Conservation (phyloP, 2,329 filamentous ascomycete species). For the Pezicula carpinea region DNA sequence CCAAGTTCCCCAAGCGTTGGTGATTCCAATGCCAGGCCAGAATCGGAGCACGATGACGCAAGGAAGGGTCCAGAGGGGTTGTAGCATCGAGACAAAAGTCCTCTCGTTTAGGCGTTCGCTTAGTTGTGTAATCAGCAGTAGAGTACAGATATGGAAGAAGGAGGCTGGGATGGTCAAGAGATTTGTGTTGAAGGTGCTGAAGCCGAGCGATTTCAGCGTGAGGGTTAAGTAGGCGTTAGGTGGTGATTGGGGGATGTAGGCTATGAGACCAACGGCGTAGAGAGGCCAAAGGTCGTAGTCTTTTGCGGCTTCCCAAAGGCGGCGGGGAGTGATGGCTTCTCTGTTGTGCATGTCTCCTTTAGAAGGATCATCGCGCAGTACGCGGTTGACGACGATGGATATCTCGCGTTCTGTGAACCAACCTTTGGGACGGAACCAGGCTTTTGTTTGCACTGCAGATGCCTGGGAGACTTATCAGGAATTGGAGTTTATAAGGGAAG, state of each 20-base stretch:
- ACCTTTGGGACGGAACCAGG: constrained; percentile 51
- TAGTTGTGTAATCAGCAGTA: constrained; percentile 42
- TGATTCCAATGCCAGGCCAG: constrained; percentile 19
- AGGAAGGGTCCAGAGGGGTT: constrained; percentile 38
- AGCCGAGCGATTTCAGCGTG: constrained; percentile 35
- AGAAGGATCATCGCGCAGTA: constrained; percentile 46
- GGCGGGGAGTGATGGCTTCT: constrained; percentile 44
- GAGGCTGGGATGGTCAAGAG: constrained; percentile 41
- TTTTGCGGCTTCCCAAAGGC: constrained; percentile 46
- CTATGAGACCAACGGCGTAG: constrained; percentile 41
- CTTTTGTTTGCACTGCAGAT: constrained; percentile 55
- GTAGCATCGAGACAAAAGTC: constrained; percentile 29
- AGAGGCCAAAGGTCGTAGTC: constrained; percentile 60
- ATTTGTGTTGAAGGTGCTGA: constrained; percentile 38
- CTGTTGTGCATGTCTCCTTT: constrained; percentile 56
- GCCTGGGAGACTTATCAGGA: constrained; percentile 16
- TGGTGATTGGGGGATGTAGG: constrained; percentile 44
- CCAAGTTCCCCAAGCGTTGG: constrained; percentile 32
- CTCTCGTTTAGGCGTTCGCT: constrained; percentile 36
- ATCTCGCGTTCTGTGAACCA: constrained; percentile 62
- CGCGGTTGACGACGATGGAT: constrained; percentile 61
- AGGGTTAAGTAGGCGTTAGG: constrained; percentile 49
- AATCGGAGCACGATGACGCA: constrained; percentile 32
- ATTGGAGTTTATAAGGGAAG: background rate
- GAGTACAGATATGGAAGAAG: constrained; percentile 38